Base-by-base conservation (phyloP, 768 basidiomycete genomes). In the Collybiopsis confluens region DNA sequence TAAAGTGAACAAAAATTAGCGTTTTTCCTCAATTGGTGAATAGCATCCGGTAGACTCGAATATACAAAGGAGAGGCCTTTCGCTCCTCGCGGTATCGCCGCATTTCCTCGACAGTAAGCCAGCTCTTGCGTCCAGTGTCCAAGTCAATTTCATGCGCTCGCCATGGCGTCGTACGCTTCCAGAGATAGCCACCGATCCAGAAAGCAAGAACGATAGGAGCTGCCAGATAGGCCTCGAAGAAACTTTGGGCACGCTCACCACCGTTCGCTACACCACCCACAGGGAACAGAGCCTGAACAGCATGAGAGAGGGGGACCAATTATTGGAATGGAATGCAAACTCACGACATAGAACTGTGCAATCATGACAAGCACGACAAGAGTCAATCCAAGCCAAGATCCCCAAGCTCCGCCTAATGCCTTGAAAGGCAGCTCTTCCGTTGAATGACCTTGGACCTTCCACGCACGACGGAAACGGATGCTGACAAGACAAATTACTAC, bases 401-500 rank as follows among this genome's bases (percentile, higher is more conserved):
- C 76, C 15, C 62, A 77, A 21, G 71, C 68, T 30, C 76, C 76
- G 47, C 73, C 73, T 6, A 77, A 53, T 11, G 75, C 74, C 30
- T 61, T 62, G 70, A 71, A 77, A 21, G 75, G 75, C 11, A 77
- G 69, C 57, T 77, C 75, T 42, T 75, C 74, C 23, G 72, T 1
- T 0, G 72, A 73, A 58, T 77, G 75, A 4, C 75, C 74, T 64
- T 77, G 74, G 16, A 66, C 63, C 18, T 62, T 54, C 75, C 75
- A 77, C 3, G 75, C 75, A 20, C 60, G 60, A 40, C 75, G 70
- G 71, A 77, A 76, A 23, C 75, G 74, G 37, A 77, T 74, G 56
- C 73, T 74, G 24, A 8, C 21, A 11, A 50, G 20, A 5, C 28
- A 10, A 23, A 21, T 47, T 18, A 47, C 28, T 21, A 45, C 16